Conservation (phyloP, 2,329 filamentous ascomycete species). For the Fusarium metavorans region DNA sequence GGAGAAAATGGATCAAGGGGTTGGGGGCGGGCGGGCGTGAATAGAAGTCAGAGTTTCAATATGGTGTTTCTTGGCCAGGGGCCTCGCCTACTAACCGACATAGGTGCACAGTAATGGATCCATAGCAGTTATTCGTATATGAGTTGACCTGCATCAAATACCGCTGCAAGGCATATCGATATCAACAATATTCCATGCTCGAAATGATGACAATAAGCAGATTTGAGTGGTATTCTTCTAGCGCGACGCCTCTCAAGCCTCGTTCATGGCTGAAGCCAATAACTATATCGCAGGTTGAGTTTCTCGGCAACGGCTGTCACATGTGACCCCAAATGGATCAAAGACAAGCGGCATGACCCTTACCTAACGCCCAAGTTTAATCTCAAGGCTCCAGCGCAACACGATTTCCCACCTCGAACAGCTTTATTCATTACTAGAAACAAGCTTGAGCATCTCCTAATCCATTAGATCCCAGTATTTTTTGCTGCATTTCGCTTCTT, state of each 20-base stretch:
- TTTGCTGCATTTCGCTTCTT: not conserved
- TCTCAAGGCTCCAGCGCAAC: not conserved
- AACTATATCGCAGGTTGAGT: constrained; percentile 26
- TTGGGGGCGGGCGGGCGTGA: constrained; percentile 3
- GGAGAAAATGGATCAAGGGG: constrained; percentile 14
- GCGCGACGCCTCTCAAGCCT: constrained; percentile 11
- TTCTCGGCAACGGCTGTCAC: constrained; percentile 30
- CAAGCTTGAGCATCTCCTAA: not conserved
- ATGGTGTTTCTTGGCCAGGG: constrained; percentile 1
- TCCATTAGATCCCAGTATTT: not conserved
- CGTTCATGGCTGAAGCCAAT: constrained; percentile 18
- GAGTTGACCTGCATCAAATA: not conserved
- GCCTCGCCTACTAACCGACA: not conserved
- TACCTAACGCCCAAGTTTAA: not conserved
- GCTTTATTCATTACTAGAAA: not conserved
- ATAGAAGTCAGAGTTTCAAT: constrained; percentile 32
- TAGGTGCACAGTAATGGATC: not conserved
- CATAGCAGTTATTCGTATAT: not conserved
- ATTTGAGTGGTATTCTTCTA: constrained; percentile 7
- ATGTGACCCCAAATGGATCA: constrained; percentile 30
- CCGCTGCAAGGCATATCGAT: not conserved
- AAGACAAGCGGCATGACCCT: constrained; percentile 23
- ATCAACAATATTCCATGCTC: not conserved
- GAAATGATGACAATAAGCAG: not conserved
- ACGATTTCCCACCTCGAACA: not conserved